phyloP scores from a whole-genome alignment of 1,139 yeast genomes.

The Geotrichum cucujoidarum region DNA sequence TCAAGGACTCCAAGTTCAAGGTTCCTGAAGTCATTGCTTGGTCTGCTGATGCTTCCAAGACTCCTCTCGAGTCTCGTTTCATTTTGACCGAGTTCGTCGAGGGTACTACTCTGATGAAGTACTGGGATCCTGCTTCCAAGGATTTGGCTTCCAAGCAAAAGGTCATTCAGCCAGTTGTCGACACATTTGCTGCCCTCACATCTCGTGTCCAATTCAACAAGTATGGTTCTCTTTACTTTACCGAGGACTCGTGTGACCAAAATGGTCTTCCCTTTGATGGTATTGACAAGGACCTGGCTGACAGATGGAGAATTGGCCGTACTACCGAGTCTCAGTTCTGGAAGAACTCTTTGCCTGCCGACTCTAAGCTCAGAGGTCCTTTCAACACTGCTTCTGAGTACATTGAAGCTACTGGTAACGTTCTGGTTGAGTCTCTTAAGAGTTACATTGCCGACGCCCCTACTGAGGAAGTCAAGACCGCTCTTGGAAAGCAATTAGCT shows the following conservation, averaged over 20 bases:
- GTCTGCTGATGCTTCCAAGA: constrained; percentile 52
- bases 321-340: constrained; percentile 73
- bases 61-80: constrained; percentile 66
- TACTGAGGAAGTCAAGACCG: constrained; percentile 43
- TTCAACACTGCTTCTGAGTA: constrained; percentile 58
- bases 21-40: constrained; percentile 72
- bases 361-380: constrained; percentile 55
- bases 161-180: constrained; percentile 38
- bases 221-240: constrained; percentile 78
- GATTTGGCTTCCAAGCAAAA: constrained; percentile 44
- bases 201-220: constrained; percentile 50
- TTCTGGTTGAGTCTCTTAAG: constrained; percentile 62
- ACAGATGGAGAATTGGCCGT: constrained; percentile 91
- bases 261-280: constrained; percentile 60
- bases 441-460: constrained; percentile 54
- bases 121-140: constrained; percentile 77
- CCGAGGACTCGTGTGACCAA: constrained; percentile 48
- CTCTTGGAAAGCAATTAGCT: constrained; percentile 39
- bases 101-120: constrained; percentile 78
- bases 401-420: constrained; percentile 55
- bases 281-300: constrained; percentile 46
- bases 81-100: constrained; percentile 72
- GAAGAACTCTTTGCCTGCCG: constrained; percentile 43
- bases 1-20: constrained; percentile 34
- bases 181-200: constrained; percentile 31